phyloP scores from a whole-genome alignment of 75 land plant genomes.

The Picea sitchensis region DNA sequence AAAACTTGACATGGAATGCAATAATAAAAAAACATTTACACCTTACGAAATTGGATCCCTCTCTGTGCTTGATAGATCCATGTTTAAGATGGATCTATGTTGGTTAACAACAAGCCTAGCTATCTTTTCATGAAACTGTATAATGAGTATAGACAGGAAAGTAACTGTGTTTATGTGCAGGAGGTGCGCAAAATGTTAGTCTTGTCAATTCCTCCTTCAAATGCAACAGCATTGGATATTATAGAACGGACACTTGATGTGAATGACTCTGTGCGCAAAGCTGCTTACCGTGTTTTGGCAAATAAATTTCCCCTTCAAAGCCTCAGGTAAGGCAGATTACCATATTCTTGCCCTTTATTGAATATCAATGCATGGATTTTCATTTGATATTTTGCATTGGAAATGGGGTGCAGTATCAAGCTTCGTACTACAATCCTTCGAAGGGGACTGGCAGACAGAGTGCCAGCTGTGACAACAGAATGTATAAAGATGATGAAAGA shows the following conservation, averaged over 20 bases:
- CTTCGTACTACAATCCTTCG: constrained; percentile 71
- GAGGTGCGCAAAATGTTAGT: constrained; percentile 80
- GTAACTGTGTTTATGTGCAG: constrained; percentile 32
- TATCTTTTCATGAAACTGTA: background rate
- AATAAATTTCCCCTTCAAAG: constrained; percentile 84
- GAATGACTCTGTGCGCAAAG: constrained; percentile 80
- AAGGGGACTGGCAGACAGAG: constrained; percentile 87
- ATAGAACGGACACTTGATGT: constrained; percentile 82
- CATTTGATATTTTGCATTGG: background rate
- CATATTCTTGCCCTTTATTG: background rate
- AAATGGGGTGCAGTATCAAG: constrained; percentile 60
- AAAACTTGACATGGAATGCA: too few species aligned
- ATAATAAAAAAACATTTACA: too few species aligned
- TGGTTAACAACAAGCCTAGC: background rate
- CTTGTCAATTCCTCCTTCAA: constrained; percentile 74
- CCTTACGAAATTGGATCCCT: too few species aligned
- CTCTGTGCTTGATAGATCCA: too few species aligned
- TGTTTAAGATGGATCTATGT: too few species aligned
- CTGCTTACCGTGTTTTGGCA: constrained; percentile 77
- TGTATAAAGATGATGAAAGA: constrained; percentile 82
- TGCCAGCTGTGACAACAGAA: constrained; percentile 63
- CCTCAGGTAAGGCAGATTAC: constrained; percentile 54
- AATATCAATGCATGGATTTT: background rate
- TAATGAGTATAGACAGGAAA: background rate
- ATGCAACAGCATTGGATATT: constrained; percentile 51